Conservation (phyloP, 129 eudicot species). For the Escallonia herrerae region DNA sequence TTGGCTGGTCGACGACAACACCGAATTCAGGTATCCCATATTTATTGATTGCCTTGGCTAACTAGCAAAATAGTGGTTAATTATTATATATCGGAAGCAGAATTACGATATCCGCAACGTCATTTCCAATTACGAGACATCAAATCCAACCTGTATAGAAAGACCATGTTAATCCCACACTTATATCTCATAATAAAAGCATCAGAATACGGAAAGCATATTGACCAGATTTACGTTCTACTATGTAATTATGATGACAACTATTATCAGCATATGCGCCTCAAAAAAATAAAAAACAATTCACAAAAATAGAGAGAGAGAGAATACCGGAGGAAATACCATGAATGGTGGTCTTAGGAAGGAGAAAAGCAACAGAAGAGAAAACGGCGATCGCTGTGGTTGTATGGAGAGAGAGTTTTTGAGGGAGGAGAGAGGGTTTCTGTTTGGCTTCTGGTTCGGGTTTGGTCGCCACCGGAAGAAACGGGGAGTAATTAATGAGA, state of each 20-base stretch:
- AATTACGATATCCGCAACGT: neutral
- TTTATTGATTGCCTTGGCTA: neutral
- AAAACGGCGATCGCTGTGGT: neutral
- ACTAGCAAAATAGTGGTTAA: neutral
- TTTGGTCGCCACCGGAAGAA: neutral
- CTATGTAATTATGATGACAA: too few relatives aligned
- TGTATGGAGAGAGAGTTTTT: neutral
- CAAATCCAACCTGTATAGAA: neutral
- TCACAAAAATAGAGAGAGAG: neutral
- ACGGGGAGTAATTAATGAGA: neutral
- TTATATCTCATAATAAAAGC: too few relatives aligned
- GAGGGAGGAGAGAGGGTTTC: neutral
- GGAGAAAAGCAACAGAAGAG: too few relatives aligned
- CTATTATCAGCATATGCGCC: too few relatives aligned
- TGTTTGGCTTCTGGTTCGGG: neutral
- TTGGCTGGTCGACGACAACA: constrained; percentile 49
- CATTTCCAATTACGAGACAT: neutral
- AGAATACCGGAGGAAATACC: neutral
- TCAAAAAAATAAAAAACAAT: too few relatives aligned
- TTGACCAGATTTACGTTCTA: too few relatives aligned
- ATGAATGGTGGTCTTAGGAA: neutral
- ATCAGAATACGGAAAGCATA: too few relatives aligned
- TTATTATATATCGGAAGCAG: neutral
- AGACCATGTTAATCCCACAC: neutral
- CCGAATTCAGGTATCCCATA: constrained; percentile 83